Base-by-base conservation (phyloP, 441 rosid genomes). In the Metrosideros polymorpha region DNA sequence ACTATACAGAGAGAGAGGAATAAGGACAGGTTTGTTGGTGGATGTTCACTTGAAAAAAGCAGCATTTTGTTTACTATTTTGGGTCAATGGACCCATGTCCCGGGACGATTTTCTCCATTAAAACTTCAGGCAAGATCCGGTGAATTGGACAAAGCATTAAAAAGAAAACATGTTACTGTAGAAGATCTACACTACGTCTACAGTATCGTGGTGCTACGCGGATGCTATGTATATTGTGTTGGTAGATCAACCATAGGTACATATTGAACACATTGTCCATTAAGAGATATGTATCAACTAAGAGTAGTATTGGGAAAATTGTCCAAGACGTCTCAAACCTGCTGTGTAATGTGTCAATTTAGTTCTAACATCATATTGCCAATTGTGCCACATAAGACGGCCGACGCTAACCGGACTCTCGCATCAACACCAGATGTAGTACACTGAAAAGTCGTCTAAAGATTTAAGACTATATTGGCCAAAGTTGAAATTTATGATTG, bases 391-490 rank as follows among this genome's bases (percentile, higher is more conserved):
- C 54, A 17, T 52, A 52, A 52, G n/a, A 54, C 6, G 9, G 27
- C 6, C 27, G 1, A 24, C 5, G 27, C 27, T 54, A 2, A 24
- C 24, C 24, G n/a, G 24, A 13, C 2, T 6, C 2, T 39, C 6
- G 7, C 4, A 0, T 18, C 24, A 0, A 9, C 3, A 35, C 0
- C 22, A 2, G 2, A 5, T 22, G 10, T 66, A 35, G 0, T 35
- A 35, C 2, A 5, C 9, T 35, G 47, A 10, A 24, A 66, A 35
- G 39, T 71, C n/a, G 2, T 39, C 8, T 10, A 6, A 71, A 39
- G 4, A 22, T 39, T 39, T 22, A 22, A 2, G n/a, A 71, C 17
- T 66, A 9, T 4, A 19, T 66, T 35, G 27, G 6, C 18, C 13
- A 71, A 39, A 39, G 7, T 22, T 22, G 47, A 71, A 10, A 8